Base-by-base conservation (phyloP, 1,284 basidiomycete genomes). In the Melanopsichium pennsylvanicum region DNA sequence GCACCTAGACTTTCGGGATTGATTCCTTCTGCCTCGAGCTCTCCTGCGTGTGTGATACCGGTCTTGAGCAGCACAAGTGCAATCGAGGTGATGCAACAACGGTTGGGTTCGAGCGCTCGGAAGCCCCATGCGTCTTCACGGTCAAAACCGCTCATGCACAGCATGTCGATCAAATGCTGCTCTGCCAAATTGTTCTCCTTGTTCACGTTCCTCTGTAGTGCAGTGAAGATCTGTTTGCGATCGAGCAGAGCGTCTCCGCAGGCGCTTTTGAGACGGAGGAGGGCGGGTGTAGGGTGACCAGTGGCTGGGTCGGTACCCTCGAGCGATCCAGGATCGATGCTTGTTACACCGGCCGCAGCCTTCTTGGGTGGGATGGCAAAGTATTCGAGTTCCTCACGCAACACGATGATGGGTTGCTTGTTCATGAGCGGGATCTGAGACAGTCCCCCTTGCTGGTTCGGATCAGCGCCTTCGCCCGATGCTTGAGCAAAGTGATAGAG, bases 181-280 rank as follows among this genome's bases (percentile, higher is more conserved):
- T 99, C 95, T 15, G 95, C 95, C 69, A 97, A 85, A 81, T 99
- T 98, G 82, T 97, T 97, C 84, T 97, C 95, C 85, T 96, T 96
- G 84, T 96, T 96, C 61, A 98, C 93, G 82, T 98, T 99, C 74
- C 96, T 86, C 85, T 99, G 95, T 58, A 99, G 84, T 19, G 95
- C 95, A 2, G 96, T 96, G 81, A 99, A 99, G 77, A 99, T 97
- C 81, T 90, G 92, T 75, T 87, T 86, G 81, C 92, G 91, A 61
- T 91, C 89, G 79, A 97, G 88, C 62, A 99, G 85, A 69, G 90
- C 90, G 62, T 89, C 86, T 13, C 96, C 95, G 70, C 91, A 73
- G 2, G 52, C 54, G 19, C 71, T 59, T 44, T 80, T 80, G 43
- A 81, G 72, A 26, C 59, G 42, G 31, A 72, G 59, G 21, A 94